Percentiles rank a stretch among this genome's conserved stretches.
These are phyloP conservation scores for Aspergillus pseudoviridinutans DNA, from an alignment of 2,329 filamentous ascomycete species.

Conservation along the genomic window DNA sequence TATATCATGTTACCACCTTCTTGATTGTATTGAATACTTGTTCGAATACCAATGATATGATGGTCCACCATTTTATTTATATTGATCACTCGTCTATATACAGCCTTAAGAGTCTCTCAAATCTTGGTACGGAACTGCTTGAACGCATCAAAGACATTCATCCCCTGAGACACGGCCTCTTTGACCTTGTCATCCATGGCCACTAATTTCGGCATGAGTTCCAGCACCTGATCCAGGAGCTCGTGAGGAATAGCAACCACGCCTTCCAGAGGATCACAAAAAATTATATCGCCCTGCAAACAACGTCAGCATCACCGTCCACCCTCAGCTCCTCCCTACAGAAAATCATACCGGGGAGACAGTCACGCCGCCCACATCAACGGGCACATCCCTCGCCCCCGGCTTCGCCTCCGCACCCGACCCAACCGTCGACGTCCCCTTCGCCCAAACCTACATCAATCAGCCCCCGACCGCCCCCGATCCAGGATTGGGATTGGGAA, in stretches of 20 bases:
- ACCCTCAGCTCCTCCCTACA: background rate
- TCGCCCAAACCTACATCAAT: conserved; percentile 39
- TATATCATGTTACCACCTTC: conserved; percentile 6
- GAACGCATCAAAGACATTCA: conserved; percentile 64
- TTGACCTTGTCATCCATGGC: conserved; percentile 59
- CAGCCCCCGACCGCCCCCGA: conserved; percentile 2
- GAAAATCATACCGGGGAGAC: conserved; percentile 36
- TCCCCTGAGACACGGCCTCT: conserved; percentile 60
- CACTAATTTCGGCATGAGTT: conserved; percentile 53
- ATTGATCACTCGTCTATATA: background rate
- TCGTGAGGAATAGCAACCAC: conserved; percentile 64
- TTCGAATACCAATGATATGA: conserved; percentile 15
- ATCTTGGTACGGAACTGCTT: conserved; percentile 47
- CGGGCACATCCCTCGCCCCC: conserved; percentile 37
- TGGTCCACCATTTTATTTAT: background rate
- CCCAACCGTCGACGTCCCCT: conserved; percentile 42
- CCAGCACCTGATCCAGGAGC: conserved; percentile 57
- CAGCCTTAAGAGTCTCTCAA: background rate
- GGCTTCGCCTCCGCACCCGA: conserved; percentile 43
- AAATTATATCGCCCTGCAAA: conserved; percentile 60
- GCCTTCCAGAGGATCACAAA: conserved; percentile 66
- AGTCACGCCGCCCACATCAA: conserved; percentile 39
- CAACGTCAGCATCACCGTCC: conserved; percentile 1
- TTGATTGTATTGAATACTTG: conserved; percentile 18
- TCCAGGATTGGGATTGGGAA: background rate